phyloP scores from a whole-genome alignment of 257 asterid genomes.

The Nyctanthes arbortristis region DNA sequence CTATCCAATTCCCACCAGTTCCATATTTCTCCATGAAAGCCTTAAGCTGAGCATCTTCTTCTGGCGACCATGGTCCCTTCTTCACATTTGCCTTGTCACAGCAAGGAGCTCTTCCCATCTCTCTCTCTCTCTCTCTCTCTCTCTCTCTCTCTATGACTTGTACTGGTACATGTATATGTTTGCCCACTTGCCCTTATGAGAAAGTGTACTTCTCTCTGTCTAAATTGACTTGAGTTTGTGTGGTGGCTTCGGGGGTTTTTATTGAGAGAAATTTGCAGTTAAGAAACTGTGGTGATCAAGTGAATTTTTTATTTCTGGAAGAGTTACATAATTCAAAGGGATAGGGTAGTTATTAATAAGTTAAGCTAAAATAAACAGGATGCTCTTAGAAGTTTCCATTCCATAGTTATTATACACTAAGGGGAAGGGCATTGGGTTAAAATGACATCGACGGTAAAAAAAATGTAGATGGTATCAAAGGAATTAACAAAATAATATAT shows the following conservation, averaged over 20 bases:
- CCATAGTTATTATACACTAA: constrained; percentile 1
- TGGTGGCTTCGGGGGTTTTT: constrained; percentile 17
- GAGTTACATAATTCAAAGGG: constrained; percentile 35
- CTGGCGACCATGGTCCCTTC: constrained; percentile 24
- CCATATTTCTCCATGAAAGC: constrained; percentile 8
- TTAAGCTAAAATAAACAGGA: not conserved
- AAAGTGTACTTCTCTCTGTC: constrained; percentile 1
- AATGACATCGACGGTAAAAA: too few species aligned
- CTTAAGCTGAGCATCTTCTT: constrained; percentile 15
- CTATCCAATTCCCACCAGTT: constrained; percentile 21
- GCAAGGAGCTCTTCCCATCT: constrained; percentile 23
- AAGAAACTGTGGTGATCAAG: constrained; percentile 5
- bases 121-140: constrained; percentile 9
- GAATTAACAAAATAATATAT: too few species aligned
- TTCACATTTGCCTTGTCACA: constrained; percentile 17
- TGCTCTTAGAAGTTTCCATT: constrained; percentile 24
- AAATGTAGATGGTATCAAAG: too few species aligned
- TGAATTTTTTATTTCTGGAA: not conserved
- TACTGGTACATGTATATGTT: not conserved
- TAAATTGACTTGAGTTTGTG: constrained; percentile 26
- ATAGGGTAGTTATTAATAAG: constrained; percentile 10
- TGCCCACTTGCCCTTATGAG: not conserved
- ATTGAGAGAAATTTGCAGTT: constrained; percentile 17
- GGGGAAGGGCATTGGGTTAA: too few species aligned
- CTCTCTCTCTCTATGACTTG: not conserved